Evolutionary conservation across 768 basidiomycete species (phyloP).

Genomic region (Lactifluus echinatus): DNA sequence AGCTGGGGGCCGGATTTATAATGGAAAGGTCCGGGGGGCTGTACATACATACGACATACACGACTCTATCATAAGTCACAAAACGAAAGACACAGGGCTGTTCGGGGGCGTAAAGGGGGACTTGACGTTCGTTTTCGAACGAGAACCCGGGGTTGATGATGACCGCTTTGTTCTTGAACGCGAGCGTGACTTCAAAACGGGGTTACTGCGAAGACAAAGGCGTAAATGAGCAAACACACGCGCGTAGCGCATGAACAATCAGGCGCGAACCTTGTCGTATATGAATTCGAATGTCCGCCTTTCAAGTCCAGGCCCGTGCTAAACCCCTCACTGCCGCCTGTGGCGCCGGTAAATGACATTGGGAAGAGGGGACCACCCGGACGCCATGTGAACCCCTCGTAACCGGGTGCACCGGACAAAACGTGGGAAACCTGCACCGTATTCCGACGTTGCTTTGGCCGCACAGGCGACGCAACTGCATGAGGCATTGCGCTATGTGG

Average conservation of each 20-base stretch:
- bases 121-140: constrained; percentile 11
- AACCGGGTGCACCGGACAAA: constrained; percentile 20
- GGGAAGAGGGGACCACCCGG: constrained; percentile 21
- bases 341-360: constrained; percentile 17
- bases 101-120: constrained; percentile 12
- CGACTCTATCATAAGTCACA: constrained; percentile 2
- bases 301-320: constrained; percentile 7
- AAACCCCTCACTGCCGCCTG: neutral
- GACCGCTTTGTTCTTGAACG: constrained; percentile 12
- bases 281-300: constrained; percentile 9
- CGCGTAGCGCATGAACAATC: neutral
- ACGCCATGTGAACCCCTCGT: constrained; percentile 20
- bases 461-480: constrained; percentile 11
- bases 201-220: constrained; percentile 7
- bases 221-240: constrained; percentile 14
- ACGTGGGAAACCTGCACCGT: constrained; percentile 20
- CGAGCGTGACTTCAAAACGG: constrained; percentile 14
- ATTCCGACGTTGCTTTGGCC: constrained; percentile 13
- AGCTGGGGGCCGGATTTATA: neutral
- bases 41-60: neutral
- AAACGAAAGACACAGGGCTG: constrained; percentile 8
- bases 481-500: constrained; percentile 13
- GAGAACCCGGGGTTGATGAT: neutral
- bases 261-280: constrained; percentile 10
- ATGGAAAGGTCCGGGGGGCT: neutral